Base-by-base conservation (phyloP, 225 moss, liverwort and hornwort genomes). In the Marchantia polymorpha region DNA sequence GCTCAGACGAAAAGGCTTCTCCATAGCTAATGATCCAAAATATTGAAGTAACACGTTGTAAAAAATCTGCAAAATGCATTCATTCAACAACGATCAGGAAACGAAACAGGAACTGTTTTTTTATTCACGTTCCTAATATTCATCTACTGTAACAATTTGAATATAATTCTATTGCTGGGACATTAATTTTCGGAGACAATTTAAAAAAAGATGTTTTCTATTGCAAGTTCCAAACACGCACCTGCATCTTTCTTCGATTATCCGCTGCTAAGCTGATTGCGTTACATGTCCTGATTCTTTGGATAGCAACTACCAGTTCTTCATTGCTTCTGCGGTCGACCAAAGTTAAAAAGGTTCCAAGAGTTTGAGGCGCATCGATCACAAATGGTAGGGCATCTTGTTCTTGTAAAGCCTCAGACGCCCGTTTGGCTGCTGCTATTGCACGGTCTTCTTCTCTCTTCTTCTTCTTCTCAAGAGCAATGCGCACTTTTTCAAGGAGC, bases 171-270 rank as follows among this genome's bases (percentile, higher is more conserved):
- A 39, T 39, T 39, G 39, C 5, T 39, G 39, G 39, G 39, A 39
- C 39, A 14, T 29, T 66, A 13, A 13, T n/a, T 65, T 10, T 29
- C 65, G 22, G 65, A 12, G 23, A 10, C 26, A 65, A 2, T 61
- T 22, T 7, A 39, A 2, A 39, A 39, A 39, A 39, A 5, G 8
- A n/a, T 17, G 16, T n/a, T 61, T 61, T 23, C n/a, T 39, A n/a
- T 0, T 0, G 7, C 49, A 59, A 58, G 39, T 65, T 64, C 3
- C 22, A 20, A 10, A 64, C 64, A 39, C 77, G 27, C 25, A 91
- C 97, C 94, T 94, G 94, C 93, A 95, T 95, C 82, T 99, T 99
- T 83, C 90, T 93, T 56, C 93, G 91, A 85, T 99, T 99, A 74
- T 95, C 94, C 52, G 94, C 90, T 77, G 93, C 97, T 83, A 99